A percentile compares a stretch with the other conserved stretches of the same genome.
Evolutionary conservation across 169 alveolate genomes (phyloP).

Genomic region (Fabrea salina): DNA sequence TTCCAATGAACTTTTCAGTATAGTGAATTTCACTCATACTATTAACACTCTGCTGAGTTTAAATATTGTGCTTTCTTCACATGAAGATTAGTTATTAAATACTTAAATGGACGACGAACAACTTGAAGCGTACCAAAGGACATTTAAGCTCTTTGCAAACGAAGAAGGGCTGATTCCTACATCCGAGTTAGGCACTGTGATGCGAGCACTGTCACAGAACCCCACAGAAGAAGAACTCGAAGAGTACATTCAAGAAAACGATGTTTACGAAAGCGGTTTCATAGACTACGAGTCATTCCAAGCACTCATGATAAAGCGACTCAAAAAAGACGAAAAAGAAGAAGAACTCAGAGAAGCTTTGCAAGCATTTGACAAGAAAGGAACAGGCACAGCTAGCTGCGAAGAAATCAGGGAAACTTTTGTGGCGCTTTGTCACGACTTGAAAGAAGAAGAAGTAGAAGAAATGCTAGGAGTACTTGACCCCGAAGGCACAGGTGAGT

Average conservation of each 20-base stretch:
- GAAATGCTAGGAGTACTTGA: conserved; percentile 54
- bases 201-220: conserved; percentile 51
- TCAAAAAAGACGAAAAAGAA: conserved; percentile 47
- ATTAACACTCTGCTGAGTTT: too few relatives aligned
- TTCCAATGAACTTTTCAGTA: conserved; percentile 75
- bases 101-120: conserved; percentile 42
- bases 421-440: conserved; percentile 37
- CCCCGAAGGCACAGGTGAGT: conserved; percentile 23
- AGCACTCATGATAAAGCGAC: conserved; percentile 46
- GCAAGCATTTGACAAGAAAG: conserved; percentile 47
- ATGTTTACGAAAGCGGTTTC: conserved; percentile 34
- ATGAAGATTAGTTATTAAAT: background rate
- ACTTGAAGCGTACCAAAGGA: conserved; percentile 46
- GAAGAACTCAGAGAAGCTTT: conserved; percentile 51
- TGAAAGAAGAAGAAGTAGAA: conserved; percentile 49
- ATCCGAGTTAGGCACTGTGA: conserved; percentile 58
- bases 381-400: conserved; percentile 40
- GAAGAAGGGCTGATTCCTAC: conserved; percentile 53
- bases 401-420: conserved; percentile 36
- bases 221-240: conserved; percentile 56
- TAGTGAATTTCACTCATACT: too few relatives aligned
- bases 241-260: conserved; percentile 41
- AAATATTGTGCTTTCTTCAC: too few relatives aligned
- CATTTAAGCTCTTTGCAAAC: conserved; percentile 56
- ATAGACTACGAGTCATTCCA: conserved; percentile 47